These are phyloP conservation scores for Yamadazyma jaroonii DNA, from an alignment of 1,139 yeast genomes.

Conservation along the genomic window DNA sequence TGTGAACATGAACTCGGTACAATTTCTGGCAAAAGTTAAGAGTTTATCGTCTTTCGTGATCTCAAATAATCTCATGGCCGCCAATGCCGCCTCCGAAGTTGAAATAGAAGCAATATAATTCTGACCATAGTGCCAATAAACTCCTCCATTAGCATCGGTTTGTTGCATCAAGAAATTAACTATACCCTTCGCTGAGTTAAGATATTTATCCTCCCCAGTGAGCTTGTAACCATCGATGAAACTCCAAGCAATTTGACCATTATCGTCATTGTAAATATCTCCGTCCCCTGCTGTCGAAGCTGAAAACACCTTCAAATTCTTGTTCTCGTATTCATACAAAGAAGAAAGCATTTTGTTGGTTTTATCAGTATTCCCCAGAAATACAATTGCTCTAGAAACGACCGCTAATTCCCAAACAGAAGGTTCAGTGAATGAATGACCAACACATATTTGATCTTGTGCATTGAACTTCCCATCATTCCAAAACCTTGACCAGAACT, in stretches of 20 bases:
- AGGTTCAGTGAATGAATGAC: slow-evolving; percentile 11
- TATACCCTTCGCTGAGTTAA: slow-evolving; percentile 17
- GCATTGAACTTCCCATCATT: slow-evolving; percentile 10
- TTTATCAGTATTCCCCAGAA: slow-evolving; percentile 10
- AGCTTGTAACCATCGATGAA: slow-evolving; percentile 23
- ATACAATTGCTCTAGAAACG: slow-evolving; percentile 17
- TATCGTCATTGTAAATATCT: slow-evolving; percentile 34
- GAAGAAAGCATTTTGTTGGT: slow-evolving; percentile 9
- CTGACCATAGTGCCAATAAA: slow-evolving; percentile 23
- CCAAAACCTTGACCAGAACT: slow-evolving; percentile 16
- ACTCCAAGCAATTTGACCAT: slow-evolving; percentile 33
- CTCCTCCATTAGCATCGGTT: slow-evolving; percentile 27
- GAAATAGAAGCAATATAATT: slow-evolving; percentile 33
- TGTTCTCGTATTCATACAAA: slow-evolving; percentile 15
- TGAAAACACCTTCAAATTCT: slow-evolving; percentile 21
- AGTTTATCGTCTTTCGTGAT: slow-evolving; percentile 17
- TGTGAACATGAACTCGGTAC: slow-evolving; percentile 24
- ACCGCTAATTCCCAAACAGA: slow-evolving; percentile 26
- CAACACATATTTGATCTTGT: slow-evolving; percentile 14
- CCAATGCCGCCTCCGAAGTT: slow-evolving; percentile 32
- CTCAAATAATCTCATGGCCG: slow-evolving; percentile 26
- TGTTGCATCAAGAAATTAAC: slow-evolving; percentile 14
- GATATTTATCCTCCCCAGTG: slow-evolving; percentile 15
- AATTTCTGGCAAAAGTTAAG: slow-evolving; percentile 21
- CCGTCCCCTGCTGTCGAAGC: slow-evolving; percentile 23